These are phyloP conservation scores for Acer yangbiense DNA, from an alignment of 345 rosid genomes.

Conservation along the genomic window DNA sequence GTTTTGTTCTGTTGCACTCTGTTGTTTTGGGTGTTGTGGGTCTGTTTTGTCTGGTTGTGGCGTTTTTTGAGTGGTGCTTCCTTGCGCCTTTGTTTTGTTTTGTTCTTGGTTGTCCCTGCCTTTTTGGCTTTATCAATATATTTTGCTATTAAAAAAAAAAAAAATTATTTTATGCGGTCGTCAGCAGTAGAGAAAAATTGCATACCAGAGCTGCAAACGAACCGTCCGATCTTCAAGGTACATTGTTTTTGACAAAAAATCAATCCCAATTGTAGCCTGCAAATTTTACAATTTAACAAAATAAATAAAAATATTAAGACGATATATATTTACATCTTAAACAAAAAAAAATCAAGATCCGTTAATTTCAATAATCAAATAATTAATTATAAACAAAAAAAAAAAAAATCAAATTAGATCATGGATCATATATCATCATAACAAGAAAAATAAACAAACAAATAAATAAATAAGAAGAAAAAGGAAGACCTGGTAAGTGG, in stretches of 20 bases:
- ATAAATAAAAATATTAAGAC: too few species aligned
- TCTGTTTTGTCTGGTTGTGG: too few species aligned
- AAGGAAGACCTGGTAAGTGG: constrained; percentile 71
- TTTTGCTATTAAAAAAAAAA: too few species aligned
- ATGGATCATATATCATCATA: neutral
- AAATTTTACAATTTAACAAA: neutral
- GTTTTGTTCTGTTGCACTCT: too few species aligned
- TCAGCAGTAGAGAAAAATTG: too few species aligned
- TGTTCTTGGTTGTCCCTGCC: too few species aligned
- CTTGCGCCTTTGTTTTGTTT: too few species aligned
- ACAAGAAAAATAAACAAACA: neutral
- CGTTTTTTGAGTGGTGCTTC: too few species aligned
- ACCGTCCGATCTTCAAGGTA: constrained; percentile 92
- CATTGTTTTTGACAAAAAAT: constrained; percentile 92
- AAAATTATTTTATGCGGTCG: too few species aligned
- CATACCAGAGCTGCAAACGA: constrained; percentile 89
- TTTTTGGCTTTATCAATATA: too few species aligned
- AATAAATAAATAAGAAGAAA: neutral
- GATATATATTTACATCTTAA: neutral
- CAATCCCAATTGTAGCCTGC: constrained; percentile 95
- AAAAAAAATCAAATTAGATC: neutral
- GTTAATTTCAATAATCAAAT: neutral
- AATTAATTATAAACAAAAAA: too few species aligned
- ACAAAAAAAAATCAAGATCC: neutral
- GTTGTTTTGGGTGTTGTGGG: too few species aligned